Conservation (phyloP, 768 basidiomycete species). For the Suillus cothurnatus region DNA sequence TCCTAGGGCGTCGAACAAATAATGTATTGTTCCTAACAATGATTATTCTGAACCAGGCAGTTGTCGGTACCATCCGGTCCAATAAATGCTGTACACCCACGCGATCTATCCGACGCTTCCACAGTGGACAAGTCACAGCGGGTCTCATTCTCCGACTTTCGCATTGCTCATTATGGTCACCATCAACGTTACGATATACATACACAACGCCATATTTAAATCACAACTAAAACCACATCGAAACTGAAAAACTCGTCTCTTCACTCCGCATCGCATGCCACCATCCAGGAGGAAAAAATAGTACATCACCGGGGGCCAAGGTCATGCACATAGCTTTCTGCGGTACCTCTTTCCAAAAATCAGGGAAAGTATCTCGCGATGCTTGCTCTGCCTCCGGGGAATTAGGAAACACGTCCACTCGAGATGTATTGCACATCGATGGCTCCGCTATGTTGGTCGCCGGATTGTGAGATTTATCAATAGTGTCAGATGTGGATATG, state of each 20-base stretch:
- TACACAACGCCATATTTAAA: background rate
- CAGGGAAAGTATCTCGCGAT: conserved; percentile 38
- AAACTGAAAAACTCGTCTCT: conserved; percentile 81
- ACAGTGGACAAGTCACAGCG: background rate
- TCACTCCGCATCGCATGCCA: conserved; percentile 93
- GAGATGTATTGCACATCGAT: conserved; percentile 80
- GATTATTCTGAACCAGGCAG: conserved; percentile 17
- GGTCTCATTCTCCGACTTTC: background rate
- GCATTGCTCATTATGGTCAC: background rate
- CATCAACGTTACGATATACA: background rate
- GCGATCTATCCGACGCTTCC: conserved; percentile 12
- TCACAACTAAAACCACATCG: conserved; percentile 81
- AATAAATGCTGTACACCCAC: conserved; percentile 23
- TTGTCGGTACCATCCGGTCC: conserved; percentile 31
- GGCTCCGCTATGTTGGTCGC: conserved; percentile 43
- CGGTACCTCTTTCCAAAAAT: conserved; percentile 59
- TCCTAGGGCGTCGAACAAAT: conserved; percentile 20
- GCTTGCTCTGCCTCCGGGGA: conserved; percentile 24
- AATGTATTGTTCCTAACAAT: conserved; percentile 19
- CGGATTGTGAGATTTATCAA: conserved; percentile 35
- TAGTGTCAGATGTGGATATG: conserved; percentile 15
- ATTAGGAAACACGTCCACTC: conserved; percentile 72
- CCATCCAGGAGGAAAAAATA: conserved; percentile 92
- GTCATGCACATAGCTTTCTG: conserved; percentile 61
- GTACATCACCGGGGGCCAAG: conserved; percentile 79